Conservation (phyloP, 192 early-diverging fungal species). For the Oehlia diaphana region DNA sequence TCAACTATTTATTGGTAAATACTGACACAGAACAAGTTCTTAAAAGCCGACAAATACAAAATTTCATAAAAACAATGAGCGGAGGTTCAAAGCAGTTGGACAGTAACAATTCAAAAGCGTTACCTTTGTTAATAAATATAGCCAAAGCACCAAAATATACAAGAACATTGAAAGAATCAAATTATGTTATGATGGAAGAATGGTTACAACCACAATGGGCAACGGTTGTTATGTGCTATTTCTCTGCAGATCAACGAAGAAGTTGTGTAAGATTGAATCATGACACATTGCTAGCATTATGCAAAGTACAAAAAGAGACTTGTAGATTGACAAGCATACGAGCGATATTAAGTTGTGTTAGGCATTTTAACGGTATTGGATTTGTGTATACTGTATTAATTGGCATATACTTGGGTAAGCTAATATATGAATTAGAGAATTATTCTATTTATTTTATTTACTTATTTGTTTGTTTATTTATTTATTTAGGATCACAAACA, state of each 20-base stretch:
- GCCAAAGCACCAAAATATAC: conserved; percentile 67
- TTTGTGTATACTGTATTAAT: conserved; percentile 41
- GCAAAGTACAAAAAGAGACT: conserved; percentile 61
- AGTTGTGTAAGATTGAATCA: conserved; percentile 53
- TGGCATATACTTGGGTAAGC: conserved; percentile 43
- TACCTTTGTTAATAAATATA: conserved; percentile 64
- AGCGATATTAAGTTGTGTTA: conserved; percentile 44
- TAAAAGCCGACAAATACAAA: conserved; percentile 57
- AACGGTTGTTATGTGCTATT: conserved; percentile 61
- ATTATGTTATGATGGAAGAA: conserved; percentile 50
- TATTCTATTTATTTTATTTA: background rate
- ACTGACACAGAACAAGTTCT: conserved; percentile 65
- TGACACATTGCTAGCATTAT: conserved; percentile 55
- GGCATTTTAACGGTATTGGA: conserved; percentile 40
- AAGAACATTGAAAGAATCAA: conserved; percentile 60
- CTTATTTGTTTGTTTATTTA: background rate
- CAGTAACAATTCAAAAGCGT: conserved; percentile 40
- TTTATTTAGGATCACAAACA: conserved; percentile 42
- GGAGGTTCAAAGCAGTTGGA: background rate
- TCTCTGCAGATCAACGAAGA: conserved; percentile 49
- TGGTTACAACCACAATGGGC: conserved; percentile 49
- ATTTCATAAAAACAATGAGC: conserved; percentile 53
- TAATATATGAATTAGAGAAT: background rate
- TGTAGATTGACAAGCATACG: conserved; percentile 54
- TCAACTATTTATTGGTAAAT: conserved; percentile 62